Conservation (phyloP, 768 basidiomycete species). For the Dendrothele bispora region DNA sequence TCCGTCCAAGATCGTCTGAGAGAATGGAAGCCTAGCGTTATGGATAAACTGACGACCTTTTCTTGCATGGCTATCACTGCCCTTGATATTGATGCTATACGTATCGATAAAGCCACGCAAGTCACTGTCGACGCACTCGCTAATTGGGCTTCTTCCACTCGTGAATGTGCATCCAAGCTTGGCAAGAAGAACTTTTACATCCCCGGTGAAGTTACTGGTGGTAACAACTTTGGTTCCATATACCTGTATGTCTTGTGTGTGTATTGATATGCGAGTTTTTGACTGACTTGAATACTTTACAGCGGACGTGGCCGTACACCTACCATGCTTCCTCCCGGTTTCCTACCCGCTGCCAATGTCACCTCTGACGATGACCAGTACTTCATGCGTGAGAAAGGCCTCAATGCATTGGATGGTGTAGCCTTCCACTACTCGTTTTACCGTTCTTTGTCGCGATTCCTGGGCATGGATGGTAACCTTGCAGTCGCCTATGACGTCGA, state of each 20-base stretch:
- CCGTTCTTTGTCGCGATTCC: slow-evolving; percentile 79
- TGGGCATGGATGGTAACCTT: slow-evolving; percentile 96
- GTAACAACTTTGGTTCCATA: slow-evolving; percentile 83
- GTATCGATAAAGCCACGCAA: slow-evolving; percentile 94
- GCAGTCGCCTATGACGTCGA: slow-evolving; percentile 85
- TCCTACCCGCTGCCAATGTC: slow-evolving; percentile 66
- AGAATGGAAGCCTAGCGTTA: slow-evolving; percentile 84
- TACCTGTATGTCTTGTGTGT: slow-evolving; percentile 60
- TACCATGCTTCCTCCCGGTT: slow-evolving; percentile 64
- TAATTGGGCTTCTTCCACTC: slow-evolving; percentile 70
- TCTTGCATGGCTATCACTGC: slow-evolving; percentile 86
- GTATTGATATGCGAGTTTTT: background rate
- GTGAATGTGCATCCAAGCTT: slow-evolving; percentile 67
- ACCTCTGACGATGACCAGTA: slow-evolving; percentile 63
- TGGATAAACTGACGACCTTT: slow-evolving; percentile 75
- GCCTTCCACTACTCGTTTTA: slow-evolving; percentile 97
- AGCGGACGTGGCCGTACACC: slow-evolving; percentile 90
- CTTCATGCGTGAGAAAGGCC: slow-evolving; percentile 69
- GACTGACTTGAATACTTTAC: slow-evolving; percentile 1
- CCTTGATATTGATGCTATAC: slow-evolving; percentile 90
- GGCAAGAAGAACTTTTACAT: slow-evolving; percentile 90
- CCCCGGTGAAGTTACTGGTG: slow-evolving; percentile 92
- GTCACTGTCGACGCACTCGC: slow-evolving; percentile 82
- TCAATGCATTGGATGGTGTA: slow-evolving; percentile 71
- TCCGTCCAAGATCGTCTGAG: slow-evolving; percentile 95